Evolutionary conservation across 2,329 filamentous ascomycete species (phyloP).

Genomic region (Fusarium cyanostomum): DNA sequence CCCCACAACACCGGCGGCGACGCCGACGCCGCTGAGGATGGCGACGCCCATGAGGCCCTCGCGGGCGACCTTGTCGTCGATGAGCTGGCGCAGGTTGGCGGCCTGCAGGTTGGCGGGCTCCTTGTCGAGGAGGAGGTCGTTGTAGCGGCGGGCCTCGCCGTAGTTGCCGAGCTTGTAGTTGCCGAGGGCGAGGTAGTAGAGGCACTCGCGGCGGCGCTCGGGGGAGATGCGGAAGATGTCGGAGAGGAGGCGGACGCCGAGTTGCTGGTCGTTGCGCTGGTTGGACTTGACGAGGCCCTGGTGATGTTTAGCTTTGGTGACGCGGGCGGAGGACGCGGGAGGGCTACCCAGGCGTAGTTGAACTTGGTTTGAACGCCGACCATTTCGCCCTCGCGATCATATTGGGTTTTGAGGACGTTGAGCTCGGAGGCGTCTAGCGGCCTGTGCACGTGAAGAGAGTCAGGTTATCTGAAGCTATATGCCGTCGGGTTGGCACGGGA

Average conservation of each 20-base stretch:
- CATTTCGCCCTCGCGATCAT: constrained; percentile 97
- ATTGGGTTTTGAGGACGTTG: constrained; percentile 90
- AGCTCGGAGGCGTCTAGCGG: constrained; percentile 92
- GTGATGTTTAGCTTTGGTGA: neutral
- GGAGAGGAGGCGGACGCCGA: constrained; percentile 90
- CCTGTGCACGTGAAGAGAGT: constrained; percentile 55
- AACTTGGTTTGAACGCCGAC: constrained; percentile 98
- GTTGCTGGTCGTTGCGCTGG: constrained; percentile 85
- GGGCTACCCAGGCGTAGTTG: constrained; percentile 94
- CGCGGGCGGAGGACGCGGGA: neutral
- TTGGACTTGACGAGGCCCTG: constrained; percentile 93
- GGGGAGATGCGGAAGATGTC: constrained; percentile 96
- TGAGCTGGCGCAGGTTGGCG: constrained; percentile 82
- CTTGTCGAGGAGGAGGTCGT: constrained; percentile 89
- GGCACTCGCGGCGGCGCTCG: constrained; percentile 94
- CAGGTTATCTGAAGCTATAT: constrained; percentile 5
- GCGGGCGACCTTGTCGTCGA: constrained; percentile 95
- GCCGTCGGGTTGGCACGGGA: neutral
- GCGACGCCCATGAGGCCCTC: constrained; percentile 95
- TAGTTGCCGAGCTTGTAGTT: constrained; percentile 99
- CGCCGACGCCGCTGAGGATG: constrained; percentile 90
- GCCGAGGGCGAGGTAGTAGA: constrained; percentile 96
- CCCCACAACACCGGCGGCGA: constrained; percentile 92
- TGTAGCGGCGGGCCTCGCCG: constrained; percentile 92
- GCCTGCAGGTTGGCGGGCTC: constrained; percentile 94